Base-by-base conservation (phyloP, 352 stramenopile species). In the Phytophthora idaei region DNA sequence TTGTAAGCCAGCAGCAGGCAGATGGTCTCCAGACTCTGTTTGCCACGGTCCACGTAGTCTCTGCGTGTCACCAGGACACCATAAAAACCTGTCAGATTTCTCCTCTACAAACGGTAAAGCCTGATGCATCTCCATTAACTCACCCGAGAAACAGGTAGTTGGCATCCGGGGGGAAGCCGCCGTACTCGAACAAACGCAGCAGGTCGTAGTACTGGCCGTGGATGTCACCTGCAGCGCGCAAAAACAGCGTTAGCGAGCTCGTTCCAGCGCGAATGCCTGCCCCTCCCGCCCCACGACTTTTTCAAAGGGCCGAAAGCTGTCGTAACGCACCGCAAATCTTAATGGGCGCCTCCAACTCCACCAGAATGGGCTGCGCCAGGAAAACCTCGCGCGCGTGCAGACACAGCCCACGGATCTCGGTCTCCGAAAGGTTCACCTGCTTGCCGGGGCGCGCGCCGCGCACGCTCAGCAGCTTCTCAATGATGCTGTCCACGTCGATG, bases 121-220 rank as follows among this genome's bases (percentile, higher is more conserved):
- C 27, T 8, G 6, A 11, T 28, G 0, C 17, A 46, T 39, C n/a
- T 5, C 15, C 6, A 27, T 1, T 46, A 27, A 67, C 64, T 48
- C 25, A 72, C 62, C 81, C 83, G 25, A 91, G 79, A 57, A 91
- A 91, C 12, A 90, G 72, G 48, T 90, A 94, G 49, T 79, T 73
- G 80, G 47, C 74, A 61, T 44, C 90, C 70, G 56, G 94, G 85
- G 90, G 94, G 69, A 99, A 98, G 42, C 94, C 90, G 64, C 86
- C 85, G 50, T 91, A 92, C 71, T 94, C 83, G 65, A 99, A 99
- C 27, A 99, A 74, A 74, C 99, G 96, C 50, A 99, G 80, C 48
- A 99, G 74, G 78, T 99, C 98, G 73, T 98, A 97, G 76, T 99
- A 99, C 80, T 99, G 98, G 10, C 97, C 90, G 71, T 99, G 97